Conservation (phyloP, 2,329 filamentous ascomycete species). For the Neofusicoccum cordaticola region DNA sequence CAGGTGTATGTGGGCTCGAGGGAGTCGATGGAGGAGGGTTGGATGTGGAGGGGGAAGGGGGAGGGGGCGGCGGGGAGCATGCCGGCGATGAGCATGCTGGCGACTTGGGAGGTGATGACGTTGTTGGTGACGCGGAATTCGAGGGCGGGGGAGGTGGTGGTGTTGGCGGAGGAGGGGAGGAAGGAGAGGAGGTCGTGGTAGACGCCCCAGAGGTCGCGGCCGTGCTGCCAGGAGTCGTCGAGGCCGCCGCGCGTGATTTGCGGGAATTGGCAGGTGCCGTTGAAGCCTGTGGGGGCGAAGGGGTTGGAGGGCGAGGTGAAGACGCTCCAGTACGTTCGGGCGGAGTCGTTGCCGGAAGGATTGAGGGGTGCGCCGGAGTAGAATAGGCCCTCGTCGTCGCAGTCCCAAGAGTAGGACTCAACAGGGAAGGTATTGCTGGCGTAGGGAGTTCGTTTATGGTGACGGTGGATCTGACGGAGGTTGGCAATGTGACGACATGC, state of each 20-base stretch:
- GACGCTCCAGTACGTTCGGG: constrained; percentile 64
- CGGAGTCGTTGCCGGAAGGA: constrained; percentile 46
- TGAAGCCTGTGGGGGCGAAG: constrained; percentile 64
- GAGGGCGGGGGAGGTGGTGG: constrained; percentile 41
- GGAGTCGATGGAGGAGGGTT: constrained; percentile 61
- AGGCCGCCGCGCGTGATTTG: constrained; percentile 73
- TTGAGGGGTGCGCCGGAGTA: constrained; percentile 62
- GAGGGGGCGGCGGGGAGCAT: constrained; percentile 55
- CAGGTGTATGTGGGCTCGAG: constrained; percentile 74
- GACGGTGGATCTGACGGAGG: constrained; percentile 66
- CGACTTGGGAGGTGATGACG: constrained; percentile 77
- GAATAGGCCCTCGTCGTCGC: constrained; percentile 66
- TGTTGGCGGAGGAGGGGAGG: constrained; percentile 44
- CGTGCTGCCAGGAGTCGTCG: constrained; percentile 72
- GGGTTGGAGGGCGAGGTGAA: constrained; percentile 64
- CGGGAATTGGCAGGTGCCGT: constrained; percentile 74
- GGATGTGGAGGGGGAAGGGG: constrained; percentile 42
- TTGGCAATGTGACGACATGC: neutral
- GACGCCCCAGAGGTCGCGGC: constrained; percentile 71
- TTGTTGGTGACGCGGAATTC: constrained; percentile 76
- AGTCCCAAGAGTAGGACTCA: constrained; percentile 71
- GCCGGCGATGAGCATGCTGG: constrained; percentile 68
- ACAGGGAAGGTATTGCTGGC: constrained; percentile 72
- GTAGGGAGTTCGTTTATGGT: constrained; percentile 83
- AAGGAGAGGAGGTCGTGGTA: constrained; percentile 69